These are phyloP conservation scores for Murraya paniculata DNA, from an alignment of 345 rosid genomes.

Conservation along the genomic window DNA sequence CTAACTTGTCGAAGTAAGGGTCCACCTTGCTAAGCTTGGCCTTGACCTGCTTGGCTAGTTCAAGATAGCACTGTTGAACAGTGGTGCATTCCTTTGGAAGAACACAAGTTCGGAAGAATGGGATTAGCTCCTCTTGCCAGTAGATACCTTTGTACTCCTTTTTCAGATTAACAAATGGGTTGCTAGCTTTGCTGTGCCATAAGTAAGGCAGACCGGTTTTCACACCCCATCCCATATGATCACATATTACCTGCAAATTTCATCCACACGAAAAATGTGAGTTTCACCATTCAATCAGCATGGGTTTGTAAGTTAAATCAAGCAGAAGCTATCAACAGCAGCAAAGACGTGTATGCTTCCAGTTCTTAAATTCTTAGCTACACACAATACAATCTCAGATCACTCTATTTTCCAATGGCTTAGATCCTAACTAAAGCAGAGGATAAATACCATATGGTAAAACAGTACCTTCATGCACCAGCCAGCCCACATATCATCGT, in stretches of 20 bases:
- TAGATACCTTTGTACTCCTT: slow-evolving; percentile 43
- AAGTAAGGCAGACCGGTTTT: slow-evolving; percentile 44
- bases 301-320: not conserved
- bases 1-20: slow-evolving; percentile 45
- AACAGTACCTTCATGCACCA: slow-evolving; percentile 50
- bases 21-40: slow-evolving; percentile 38
- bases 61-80: slow-evolving; percentile 46
- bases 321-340: not conserved
- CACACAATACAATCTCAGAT: not conserved
- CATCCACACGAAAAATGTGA: not conserved
- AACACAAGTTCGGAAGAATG: slow-evolving; percentile 42
- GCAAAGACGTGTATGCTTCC: not conserved
- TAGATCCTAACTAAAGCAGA: not conserved
- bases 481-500: slow-evolving; percentile 68
- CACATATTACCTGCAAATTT: slow-evolving; percentile 44
- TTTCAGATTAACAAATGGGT: slow-evolving; percentile 39
- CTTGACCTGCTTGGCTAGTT: slow-evolving; percentile 43
- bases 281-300: not conserved
- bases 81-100: slow-evolving; percentile 48
- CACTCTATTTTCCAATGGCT: not conserved
- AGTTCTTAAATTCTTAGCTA: not conserved
- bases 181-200: slow-evolving; percentile 45
- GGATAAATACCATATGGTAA: not conserved
- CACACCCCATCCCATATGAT: slow-evolving; percentile 58
- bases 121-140: slow-evolving; percentile 47